Conservation (phyloP, 2,329 filamentous ascomycete genomes). For the Aureobasidium sp. region DNA sequence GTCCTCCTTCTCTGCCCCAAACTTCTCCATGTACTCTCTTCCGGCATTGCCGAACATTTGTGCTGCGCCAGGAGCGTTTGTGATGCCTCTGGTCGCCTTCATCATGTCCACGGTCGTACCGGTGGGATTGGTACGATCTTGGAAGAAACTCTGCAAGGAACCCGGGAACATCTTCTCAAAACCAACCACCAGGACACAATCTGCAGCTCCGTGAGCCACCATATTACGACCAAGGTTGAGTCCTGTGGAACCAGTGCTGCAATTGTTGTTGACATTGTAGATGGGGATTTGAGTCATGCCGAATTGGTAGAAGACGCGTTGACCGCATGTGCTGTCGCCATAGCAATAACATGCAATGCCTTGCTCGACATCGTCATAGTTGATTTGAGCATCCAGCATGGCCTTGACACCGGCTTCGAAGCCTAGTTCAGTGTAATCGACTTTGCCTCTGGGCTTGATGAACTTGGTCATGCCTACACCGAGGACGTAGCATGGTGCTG, state of each 20-base stretch:
- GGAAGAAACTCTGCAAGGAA: slow-evolving; percentile 75
- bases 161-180: slow-evolving; percentile 98
- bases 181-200: slow-evolving; percentile 85
- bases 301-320: slow-evolving; percentile 98
- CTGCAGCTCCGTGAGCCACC: slow-evolving; percentile 70
- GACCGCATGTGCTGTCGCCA: slow-evolving; percentile 88
- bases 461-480: slow-evolving; percentile 99
- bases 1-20: slow-evolving; percentile 74
- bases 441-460: slow-evolving; percentile 90
- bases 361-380: slow-evolving; percentile 92
- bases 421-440: slow-evolving; percentile 90
- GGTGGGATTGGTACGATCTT: slow-evolving; percentile 75
- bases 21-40: slow-evolving; percentile 91
- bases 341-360: slow-evolving; percentile 98
- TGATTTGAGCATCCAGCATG: slow-evolving; percentile 76
- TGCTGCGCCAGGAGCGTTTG: slow-evolving; percentile 75
- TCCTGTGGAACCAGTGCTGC: slow-evolving; percentile 89
- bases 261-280: slow-evolving; percentile 99
- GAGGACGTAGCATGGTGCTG: slow-evolving; percentile 69
- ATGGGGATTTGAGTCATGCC: slow-evolving; percentile 95
- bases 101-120: slow-evolving; percentile 71
- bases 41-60: slow-evolving; percentile 97
- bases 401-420: slow-evolving; percentile 90
- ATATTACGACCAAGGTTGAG: slow-evolving; percentile 76
- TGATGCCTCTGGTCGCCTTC: slow-evolving; percentile 71